Evolutionary conservation across 1,284 basidiomycete species (phyloP).

Genomic region (Butyriboletus pseudospeciosus): DNA sequence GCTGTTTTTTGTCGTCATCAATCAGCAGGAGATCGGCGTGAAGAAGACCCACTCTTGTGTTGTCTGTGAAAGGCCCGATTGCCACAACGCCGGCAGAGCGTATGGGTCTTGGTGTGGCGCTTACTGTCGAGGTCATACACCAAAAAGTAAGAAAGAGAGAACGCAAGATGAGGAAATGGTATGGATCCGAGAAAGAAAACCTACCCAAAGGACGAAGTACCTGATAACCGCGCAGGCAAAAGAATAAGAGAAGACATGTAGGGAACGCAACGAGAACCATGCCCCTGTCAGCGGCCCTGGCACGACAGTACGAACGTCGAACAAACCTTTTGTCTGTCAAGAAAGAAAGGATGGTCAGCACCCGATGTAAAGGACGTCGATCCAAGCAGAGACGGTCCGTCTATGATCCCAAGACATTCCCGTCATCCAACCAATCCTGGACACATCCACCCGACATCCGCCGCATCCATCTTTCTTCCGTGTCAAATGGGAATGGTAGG

Average conservation of each 20-base stretch:
- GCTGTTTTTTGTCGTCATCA: neutral
- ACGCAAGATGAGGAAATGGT: neutral
- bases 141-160: neutral
- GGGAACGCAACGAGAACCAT: neutral
- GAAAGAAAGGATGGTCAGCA: conserved; percentile 30
- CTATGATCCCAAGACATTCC: conserved; percentile 2
- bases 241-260: neutral
- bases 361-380: conserved; percentile 13
- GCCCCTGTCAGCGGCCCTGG: conserved; percentile 7
- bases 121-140: conserved; percentile 57
- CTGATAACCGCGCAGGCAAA: conserved; percentile 37
- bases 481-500: conserved; percentile 3
- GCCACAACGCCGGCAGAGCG: conserved; percentile 93
- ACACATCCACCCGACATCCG: conserved; percentile 14
- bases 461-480: conserved; percentile 27
- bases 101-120: conserved; percentile 98
- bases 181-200: conserved; percentile 28
- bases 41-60: conserved; percentile 75
- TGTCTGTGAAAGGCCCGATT: conserved; percentile 93
- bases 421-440: conserved; percentile 26
- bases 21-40: neutral
- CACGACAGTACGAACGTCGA: neutral
- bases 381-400: neutral
- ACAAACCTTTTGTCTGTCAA: conserved; percentile 73
- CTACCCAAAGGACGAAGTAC: conserved; percentile 88